Percentiles rank a stretch among this genome's conserved stretches.
phyloP scores from a whole-genome alignment of 345 rosid species.

The Salix exigua region DNA sequence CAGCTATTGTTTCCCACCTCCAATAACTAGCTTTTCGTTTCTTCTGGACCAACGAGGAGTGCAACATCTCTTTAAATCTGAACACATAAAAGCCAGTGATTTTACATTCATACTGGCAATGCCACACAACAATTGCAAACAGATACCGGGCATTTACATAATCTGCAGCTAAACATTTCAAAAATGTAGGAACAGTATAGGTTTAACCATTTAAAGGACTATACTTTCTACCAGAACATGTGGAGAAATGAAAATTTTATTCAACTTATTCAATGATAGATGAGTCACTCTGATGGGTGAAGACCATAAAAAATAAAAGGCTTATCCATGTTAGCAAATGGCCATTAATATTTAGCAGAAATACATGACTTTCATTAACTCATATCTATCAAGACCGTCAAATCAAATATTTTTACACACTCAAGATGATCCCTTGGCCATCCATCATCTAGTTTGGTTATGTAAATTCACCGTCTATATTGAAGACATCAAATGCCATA shows the following conservation, averaged over 20 bases:
- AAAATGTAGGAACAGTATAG: too few relatives aligned
- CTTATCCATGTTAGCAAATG: background rate
- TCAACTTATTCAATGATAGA: background rate
- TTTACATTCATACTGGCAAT: background rate
- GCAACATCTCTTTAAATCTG: conserved; percentile 44
- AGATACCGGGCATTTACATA: background rate
- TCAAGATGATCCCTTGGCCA: background rate
- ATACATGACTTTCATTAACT: background rate
- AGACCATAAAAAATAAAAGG: background rate
- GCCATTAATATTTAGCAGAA: background rate
- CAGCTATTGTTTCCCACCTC: conserved; percentile 54
- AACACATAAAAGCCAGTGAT: background rate
- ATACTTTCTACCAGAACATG: background rate
- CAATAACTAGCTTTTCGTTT: conserved; percentile 34
- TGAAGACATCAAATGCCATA: background rate
- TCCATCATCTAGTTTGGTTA: background rate
- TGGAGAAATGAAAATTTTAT: background rate
- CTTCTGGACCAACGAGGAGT: conserved; percentile 32
- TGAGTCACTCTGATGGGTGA: background rate
- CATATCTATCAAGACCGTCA: background rate
- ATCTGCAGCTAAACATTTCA: conserved; percentile 1
- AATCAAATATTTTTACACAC: background rate
- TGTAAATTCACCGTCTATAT: background rate
- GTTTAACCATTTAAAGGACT: background rate
- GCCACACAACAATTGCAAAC: background rate